Base-by-base conservation (phyloP, 2,329 filamentous ascomycete species). In the Mycosphaerella sp. region DNA sequence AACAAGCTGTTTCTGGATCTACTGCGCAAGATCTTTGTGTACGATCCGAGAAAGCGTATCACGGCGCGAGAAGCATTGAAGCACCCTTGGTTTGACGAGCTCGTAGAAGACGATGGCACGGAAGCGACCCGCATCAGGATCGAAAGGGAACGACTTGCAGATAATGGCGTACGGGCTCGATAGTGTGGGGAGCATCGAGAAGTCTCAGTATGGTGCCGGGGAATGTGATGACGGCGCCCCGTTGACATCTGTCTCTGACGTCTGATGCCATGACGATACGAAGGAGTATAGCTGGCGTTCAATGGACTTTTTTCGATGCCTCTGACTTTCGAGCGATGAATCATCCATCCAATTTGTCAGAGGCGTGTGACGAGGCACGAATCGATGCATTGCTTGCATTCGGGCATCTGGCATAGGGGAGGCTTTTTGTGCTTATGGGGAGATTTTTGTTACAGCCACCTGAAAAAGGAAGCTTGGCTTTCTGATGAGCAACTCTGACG, bases 1-100 rank as follows among this genome's bases (percentile, higher is more conserved):
- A 84, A 85, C 69, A 74, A 76, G 53, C 74, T 80, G 48, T 84
- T 85, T 69, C 76, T 85, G 45, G 81, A 85, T 59, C 73, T 85
- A 5, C 72, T 85, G 4, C 74, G 77, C 56, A 77, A 74, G 60
- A 85, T 85, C 64, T 85, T 85, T 61, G 79, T 85, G 17, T 85
- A 85, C 64, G 82, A 85, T 57, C 82, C 82, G 6, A 82, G 82
- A 66, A 77, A 78, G 60, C 76, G 82, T 23, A 84, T 85, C 60
- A 82, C 80, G 1, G 82, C 82, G 57, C 81, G 84, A 59, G 74
- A 84, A 63, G 82, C 82, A 12, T 71, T 85, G 58, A 80, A 83
- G 66, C 82, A 85, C 65, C 78, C 80, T 1, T 85, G 82, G 82
- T 85, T 85, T 70, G 80, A 77, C 59, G 82, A 85, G 67, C 73